Conservation (phyloP, 2,329 filamentous ascomycete genomes). For the Nemania abortiva region DNA sequence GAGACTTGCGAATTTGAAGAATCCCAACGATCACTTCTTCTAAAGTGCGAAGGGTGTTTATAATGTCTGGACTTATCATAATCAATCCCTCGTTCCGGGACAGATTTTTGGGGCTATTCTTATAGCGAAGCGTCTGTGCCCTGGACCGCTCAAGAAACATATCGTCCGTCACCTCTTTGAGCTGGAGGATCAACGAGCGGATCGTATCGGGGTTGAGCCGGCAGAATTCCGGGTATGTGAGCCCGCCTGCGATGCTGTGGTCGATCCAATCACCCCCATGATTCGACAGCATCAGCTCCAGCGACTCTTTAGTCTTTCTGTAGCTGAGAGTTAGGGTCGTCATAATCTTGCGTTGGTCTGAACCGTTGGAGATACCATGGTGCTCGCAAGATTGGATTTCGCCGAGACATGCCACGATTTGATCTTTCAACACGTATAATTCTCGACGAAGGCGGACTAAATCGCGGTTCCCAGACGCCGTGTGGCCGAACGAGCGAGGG, state of each 20-base stretch:
- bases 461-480: conserved; percentile 14
- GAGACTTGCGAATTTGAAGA: conserved; percentile 16
- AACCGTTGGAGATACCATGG: conserved; percentile 1
- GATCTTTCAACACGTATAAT: conserved; percentile 45
- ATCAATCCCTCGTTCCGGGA: neutral
- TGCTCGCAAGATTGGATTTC: conserved; percentile 32
- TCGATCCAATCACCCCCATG: conserved; percentile 45
- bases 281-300: conserved; percentile 43
- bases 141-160: conserved; percentile 32
- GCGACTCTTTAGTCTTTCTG: conserved; percentile 35
- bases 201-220: conserved; percentile 43
- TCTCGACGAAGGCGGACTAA: conserved; percentile 40
- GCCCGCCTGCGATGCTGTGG: conserved; percentile 33
- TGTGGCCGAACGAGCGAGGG: neutral
- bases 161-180: conserved; percentile 41
- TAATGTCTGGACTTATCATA: conserved; percentile 6
- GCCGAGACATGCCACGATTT: conserved; percentile 39
- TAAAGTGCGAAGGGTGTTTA: conserved; percentile 27
- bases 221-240: conserved; percentile 44
- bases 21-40: conserved; percentile 33
- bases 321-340: conserved; percentile 28
- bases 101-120: conserved; percentile 34
- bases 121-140: conserved; percentile 12
- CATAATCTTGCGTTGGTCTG: conserved; percentile 15
- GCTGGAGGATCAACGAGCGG: conserved; percentile 41